phyloP scores from a whole-genome alignment of 306 rosid species.

The Neltuma alba region DNA sequence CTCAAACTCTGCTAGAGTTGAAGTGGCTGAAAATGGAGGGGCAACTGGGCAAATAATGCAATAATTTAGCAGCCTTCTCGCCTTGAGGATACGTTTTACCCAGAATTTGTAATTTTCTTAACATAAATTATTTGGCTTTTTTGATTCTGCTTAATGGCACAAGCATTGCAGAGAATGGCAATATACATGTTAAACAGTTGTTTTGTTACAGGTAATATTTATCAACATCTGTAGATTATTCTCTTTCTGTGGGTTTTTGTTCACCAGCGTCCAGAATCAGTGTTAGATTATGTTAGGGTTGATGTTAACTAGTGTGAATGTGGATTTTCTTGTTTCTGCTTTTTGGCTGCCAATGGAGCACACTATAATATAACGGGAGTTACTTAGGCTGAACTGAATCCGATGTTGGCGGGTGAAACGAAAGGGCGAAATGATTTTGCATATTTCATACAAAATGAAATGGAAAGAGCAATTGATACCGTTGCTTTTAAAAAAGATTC shows the following conservation, averaged over 20 bases:
- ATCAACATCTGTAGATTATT: constrained; percentile 35
- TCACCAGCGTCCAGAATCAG: constrained; percentile 13
- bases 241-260: background rate
- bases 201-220: constrained; percentile 36
- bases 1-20: constrained; percentile 41
- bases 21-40: constrained; percentile 53
- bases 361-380: background rate
- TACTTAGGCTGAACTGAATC: background rate
- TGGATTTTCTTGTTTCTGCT: constrained; percentile 22
- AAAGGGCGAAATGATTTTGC: background rate
- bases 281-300: background rate
- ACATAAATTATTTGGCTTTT: constrained; percentile 40
- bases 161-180: constrained; percentile 52
- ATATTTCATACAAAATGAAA: too few relatives aligned
- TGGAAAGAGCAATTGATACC: too few relatives aligned
- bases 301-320: constrained; percentile 25
- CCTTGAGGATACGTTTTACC: constrained; percentile 42
- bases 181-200: constrained; percentile 33
- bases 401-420: background rate
- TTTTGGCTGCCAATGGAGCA: constrained; percentile 2
- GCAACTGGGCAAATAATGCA: constrained; percentile 48
- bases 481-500: too few relatives aligned
- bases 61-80: constrained; percentile 49
- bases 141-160: constrained; percentile 38
- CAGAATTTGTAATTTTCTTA: constrained; percentile 43